A percentile compares a stretch with the other conserved stretches of the same genome.
Evolutionary conservation across 495 filamentous ascomycete species (phyloP).

Genomic region (Podospora appendiculata): DNA sequence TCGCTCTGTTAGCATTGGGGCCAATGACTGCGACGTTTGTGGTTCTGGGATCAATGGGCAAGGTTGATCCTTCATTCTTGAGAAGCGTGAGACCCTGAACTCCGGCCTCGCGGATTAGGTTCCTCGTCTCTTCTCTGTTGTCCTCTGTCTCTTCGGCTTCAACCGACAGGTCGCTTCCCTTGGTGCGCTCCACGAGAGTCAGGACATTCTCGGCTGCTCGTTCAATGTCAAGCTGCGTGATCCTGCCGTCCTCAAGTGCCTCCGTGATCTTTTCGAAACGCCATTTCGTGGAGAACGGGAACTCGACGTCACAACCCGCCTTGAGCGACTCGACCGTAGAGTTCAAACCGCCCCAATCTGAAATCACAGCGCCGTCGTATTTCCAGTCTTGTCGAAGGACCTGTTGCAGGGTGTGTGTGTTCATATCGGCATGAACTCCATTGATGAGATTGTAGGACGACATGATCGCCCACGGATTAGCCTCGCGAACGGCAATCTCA

Average conservation of each 20-base stretch:
- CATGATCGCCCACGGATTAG: conserved; percentile 73
- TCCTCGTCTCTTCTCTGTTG: conserved; percentile 56
- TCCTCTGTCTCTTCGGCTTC: conserved; percentile 54
- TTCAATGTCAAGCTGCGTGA: conserved; percentile 41
- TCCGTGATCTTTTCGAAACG: conserved; percentile 58
- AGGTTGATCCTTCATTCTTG: conserved; percentile 61
- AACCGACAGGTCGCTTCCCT: conserved; percentile 52
- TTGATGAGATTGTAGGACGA: conserved; percentile 81
- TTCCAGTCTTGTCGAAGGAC: conserved; percentile 72
- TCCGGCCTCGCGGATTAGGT: conserved; percentile 61
- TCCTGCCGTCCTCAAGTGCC: conserved; percentile 53
- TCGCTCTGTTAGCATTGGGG: conserved; percentile 71
- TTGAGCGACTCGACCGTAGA: conserved; percentile 63
- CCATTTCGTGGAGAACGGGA: conserved; percentile 66
- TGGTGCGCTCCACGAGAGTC: conserved; percentile 57
- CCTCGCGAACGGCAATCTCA: conserved; percentile 72
- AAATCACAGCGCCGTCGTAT: conserved; percentile 65
- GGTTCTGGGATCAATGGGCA: conserved; percentile 59
- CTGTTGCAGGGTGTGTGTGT: conserved; percentile 57
- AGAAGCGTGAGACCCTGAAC: conserved; percentile 69
- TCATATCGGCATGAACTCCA: conserved; percentile 70
- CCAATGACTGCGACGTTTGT: conserved; percentile 69
- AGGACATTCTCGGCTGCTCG: conserved; percentile 56
- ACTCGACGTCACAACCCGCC: conserved; percentile 71
- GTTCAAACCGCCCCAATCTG: conserved; percentile 67